These are phyloP conservation scores for Botrytis hyacinthi DNA, from an alignment of 2,329 filamentous ascomycete species.

Conservation along the genomic window DNA sequence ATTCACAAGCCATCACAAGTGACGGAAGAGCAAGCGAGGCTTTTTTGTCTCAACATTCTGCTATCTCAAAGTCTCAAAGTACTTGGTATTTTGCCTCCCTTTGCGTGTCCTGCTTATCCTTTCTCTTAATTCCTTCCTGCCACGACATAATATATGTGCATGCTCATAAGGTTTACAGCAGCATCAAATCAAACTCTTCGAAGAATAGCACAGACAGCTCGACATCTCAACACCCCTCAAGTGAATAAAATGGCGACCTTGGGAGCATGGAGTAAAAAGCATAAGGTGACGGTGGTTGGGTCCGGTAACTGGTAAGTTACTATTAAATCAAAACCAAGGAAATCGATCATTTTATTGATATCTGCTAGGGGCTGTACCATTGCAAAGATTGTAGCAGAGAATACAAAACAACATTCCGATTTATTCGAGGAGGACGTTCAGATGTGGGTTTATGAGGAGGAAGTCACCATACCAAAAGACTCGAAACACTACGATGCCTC, in stretches of 20 bases:
- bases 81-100: conserved; percentile 5
- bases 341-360: conserved; percentile 12
- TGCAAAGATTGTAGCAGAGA: conserved; percentile 94
- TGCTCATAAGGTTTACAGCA: conserved; percentile 28
- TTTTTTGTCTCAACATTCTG: neutral
- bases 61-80: neutral
- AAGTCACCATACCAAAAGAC: conserved; percentile 69
- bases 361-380: conserved; percentile 84
- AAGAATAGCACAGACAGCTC: conserved; percentile 27
- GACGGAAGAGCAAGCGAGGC: conserved; percentile 12
- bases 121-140: neutral
- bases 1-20: conserved; percentile 6
- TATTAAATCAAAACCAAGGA: neutral
- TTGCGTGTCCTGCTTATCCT: neutral
- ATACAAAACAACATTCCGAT: conserved; percentile 71
- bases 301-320: conserved; percentile 85
- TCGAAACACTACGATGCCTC: conserved; percentile 70
- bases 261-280: conserved; percentile 63
- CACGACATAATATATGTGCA: conserved; percentile 15
- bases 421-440: conserved; percentile 87
- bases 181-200: conserved; percentile 27
- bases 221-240: conserved; percentile 27
- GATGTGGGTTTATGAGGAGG: conserved; percentile 99
- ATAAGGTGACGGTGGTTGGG: conserved; percentile 91
- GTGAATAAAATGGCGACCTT: conserved; percentile 38